Evolutionary conservation across 441 rosid genomes (phyloP).

Genomic region (Bruguiera hainesii): DNA sequence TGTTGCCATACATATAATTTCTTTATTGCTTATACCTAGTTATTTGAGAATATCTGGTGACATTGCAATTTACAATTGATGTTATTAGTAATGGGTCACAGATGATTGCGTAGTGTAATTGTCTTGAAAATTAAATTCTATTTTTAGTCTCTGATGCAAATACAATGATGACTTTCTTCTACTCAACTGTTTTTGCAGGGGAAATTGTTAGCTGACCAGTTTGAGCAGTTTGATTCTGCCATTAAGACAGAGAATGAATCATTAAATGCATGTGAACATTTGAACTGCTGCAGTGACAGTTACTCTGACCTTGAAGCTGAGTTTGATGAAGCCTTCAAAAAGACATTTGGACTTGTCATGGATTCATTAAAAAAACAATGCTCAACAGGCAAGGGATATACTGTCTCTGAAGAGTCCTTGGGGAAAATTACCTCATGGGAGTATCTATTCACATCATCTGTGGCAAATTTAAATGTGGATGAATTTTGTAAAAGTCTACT

Average conservation of each 20-base stretch:
- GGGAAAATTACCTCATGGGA: slow-evolving; percentile 66
- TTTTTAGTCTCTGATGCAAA: not conserved
- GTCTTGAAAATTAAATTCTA: not conserved
- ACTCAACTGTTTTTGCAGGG: slow-evolving; percentile 43
- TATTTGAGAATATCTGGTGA: not conserved
- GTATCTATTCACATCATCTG: slow-evolving; percentile 45
- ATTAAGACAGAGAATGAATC: slow-evolving; percentile 27
- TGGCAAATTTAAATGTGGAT: slow-evolving; percentile 45
- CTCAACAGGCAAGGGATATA: slow-evolving; percentile 28
- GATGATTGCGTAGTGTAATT: too few species aligned
- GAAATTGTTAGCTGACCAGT: slow-evolving; percentile 48
- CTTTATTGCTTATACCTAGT: not conserved
- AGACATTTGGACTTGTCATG: slow-evolving; percentile 36
- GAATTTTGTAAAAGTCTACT: slow-evolving; percentile 48
- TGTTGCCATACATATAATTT: slow-evolving; percentile 17
- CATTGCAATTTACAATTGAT: not conserved
- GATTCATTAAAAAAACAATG: slow-evolving; percentile 46
- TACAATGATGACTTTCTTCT: not conserved
- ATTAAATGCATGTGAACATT: slow-evolving; percentile 11
- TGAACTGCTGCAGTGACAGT: slow-evolving; percentile 12
- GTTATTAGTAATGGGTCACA: not conserved
- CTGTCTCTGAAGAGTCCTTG: slow-evolving; percentile 37
- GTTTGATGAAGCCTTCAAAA: slow-evolving; percentile 40
- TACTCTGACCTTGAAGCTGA: slow-evolving; percentile 35
- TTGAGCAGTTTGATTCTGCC: slow-evolving; percentile 40